Evolutionary conservation across 495 filamentous ascomycete species (phyloP), one percentile per base, ranked within the genome.

Genomic region (Stereocaulon alpinum): DNA sequence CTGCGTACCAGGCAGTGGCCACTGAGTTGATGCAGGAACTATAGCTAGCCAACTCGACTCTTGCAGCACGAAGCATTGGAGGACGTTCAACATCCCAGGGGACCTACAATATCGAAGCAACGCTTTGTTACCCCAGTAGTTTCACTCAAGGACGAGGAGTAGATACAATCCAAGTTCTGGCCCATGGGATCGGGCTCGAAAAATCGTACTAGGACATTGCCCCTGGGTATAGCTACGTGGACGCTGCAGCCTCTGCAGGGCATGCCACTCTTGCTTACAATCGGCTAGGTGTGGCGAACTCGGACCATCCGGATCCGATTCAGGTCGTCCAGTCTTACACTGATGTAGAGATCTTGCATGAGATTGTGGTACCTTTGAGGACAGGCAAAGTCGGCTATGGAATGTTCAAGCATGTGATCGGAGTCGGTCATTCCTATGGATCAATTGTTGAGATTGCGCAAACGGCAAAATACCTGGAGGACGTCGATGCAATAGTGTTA

Each of bases 181-280:
- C 56, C 17, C 47, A 59, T 32, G 56, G 56, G 17, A 27, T 41
- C 41, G 56, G 56, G 20, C 18, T 52, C 29, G 56, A 59, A 1
- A 59, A 59, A 29, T 63, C 60, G 15, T 64, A 62, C 43, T 64
- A 34, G 50, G 60, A 64, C 37, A 43, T 52, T 40, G 60, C 53
- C 27, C 32, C 40, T 40, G 37, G 42, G 11, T 37, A 63, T 49
- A 63, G 61, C 50, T 64, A 64, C 43, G 62, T 64, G 20, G 52
- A 64, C 43, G 62, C 62, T 29, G 62, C 62, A 7, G 40, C 59
- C 44, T 4, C 40, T 15, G 50, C 47, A 2, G 62, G 62, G 29
- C 62, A 62, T 37, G 62, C 62, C 17, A 58, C 59, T 40, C 41
- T 64, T 15, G 47, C 60, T 6, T 64, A 62, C 60, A 53, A 64